These are phyloP conservation scores for Prasinococcaceae sp. DNA, from an alignment of 139 green algal species.

Conservation along the genomic window DNA sequence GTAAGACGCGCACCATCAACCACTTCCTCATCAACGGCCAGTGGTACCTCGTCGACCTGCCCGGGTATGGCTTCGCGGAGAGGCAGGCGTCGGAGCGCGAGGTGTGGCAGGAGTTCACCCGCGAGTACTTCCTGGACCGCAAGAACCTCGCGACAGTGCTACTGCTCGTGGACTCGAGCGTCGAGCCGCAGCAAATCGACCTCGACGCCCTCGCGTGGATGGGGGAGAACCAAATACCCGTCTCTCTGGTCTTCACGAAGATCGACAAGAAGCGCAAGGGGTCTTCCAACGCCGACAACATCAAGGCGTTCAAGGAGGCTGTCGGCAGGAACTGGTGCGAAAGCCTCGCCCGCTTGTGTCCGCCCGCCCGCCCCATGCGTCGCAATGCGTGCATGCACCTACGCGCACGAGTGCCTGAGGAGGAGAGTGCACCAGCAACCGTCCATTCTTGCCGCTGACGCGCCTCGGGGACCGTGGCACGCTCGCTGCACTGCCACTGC, in stretches of 20 bases:
- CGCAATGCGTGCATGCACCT: too few species aligned
- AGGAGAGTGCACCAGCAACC: too few species aligned
- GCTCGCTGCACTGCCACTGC: too few species aligned
- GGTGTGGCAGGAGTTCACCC: conserved; percentile 74
- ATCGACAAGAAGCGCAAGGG: conserved; percentile 19
- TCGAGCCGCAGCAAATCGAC: conserved; percentile 63
- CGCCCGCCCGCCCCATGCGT: too few species aligned
- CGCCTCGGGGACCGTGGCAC: too few species aligned
- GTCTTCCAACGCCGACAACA: conserved; percentile 12
- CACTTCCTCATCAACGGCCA: conserved; percentile 86
- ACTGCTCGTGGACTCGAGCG: conserved; percentile 73
- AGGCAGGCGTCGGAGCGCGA: conserved; percentile 29
- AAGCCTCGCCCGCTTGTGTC: too few species aligned
- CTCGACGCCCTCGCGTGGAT: conserved; percentile 71
- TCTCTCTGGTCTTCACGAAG: conserved; percentile 72
- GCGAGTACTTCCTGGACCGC: conserved; percentile 65
- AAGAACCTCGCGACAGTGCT: conserved; percentile 72
- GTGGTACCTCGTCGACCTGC: conserved; percentile 91
- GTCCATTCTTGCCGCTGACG: too few species aligned
- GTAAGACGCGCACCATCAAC: conserved; percentile 93
- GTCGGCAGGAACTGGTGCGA: too few species aligned
- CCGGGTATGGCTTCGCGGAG: conserved; percentile 77
- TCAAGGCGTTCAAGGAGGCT: conserved; percentile 13
- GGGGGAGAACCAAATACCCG: conserved; percentile 39
- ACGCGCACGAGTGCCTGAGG: too few species aligned